phyloP scores from a whole-genome alignment of 2,329 filamentous ascomycete genomes.

The Fusarium nisikadoi region DNA sequence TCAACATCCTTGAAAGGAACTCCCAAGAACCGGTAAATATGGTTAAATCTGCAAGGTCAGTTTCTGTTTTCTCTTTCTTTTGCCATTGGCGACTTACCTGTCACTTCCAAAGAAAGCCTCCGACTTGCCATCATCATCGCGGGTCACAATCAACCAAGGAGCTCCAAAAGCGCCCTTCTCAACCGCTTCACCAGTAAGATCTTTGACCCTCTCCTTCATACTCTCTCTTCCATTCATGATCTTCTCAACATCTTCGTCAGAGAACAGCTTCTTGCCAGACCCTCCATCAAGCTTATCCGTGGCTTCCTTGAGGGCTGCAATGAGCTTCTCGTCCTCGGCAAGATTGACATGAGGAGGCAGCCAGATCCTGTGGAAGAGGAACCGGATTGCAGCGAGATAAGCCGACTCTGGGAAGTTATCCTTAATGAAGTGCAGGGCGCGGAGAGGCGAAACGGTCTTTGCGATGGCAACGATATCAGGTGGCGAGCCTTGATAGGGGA shows the following conservation, averaged over 20 bases:
- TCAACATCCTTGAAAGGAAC: slow-evolving; percentile 68
- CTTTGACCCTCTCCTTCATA: slow-evolving; percentile 59
- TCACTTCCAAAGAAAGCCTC: slow-evolving; percentile 85
- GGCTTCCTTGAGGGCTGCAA: slow-evolving; percentile 49
- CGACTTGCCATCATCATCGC: slow-evolving; percentile 65
- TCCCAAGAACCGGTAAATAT: slow-evolving; percentile 73
- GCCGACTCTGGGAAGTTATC: slow-evolving; percentile 58
- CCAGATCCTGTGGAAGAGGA: slow-evolving; percentile 72
- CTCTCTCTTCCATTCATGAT: slow-evolving; percentile 66
- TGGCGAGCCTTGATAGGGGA: slow-evolving; percentile 52
- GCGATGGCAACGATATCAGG: slow-evolving; percentile 56
- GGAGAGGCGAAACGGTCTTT: slow-evolving; percentile 66
- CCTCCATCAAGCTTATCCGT: slow-evolving; percentile 42
- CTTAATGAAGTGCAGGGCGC: slow-evolving; percentile 75
- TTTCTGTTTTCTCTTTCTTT: too few relatives aligned
- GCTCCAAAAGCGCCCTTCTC: slow-evolving; percentile 78
- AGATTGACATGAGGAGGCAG: slow-evolving; percentile 67
- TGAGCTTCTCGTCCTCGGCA: slow-evolving; percentile 65
- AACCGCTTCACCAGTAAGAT: slow-evolving; percentile 69
- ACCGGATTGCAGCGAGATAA: slow-evolving; percentile 65
- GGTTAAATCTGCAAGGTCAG: slow-evolving; percentile 65
- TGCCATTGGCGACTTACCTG: slow-evolving; percentile 51
- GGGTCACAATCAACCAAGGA: slow-evolving; percentile 78
- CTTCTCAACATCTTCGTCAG: slow-evolving; percentile 59
- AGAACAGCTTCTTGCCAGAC: slow-evolving; percentile 55